Evolutionary conservation across 2,329 filamentous ascomycete species (phyloP).

Genomic region (Onygenales sp.): DNA sequence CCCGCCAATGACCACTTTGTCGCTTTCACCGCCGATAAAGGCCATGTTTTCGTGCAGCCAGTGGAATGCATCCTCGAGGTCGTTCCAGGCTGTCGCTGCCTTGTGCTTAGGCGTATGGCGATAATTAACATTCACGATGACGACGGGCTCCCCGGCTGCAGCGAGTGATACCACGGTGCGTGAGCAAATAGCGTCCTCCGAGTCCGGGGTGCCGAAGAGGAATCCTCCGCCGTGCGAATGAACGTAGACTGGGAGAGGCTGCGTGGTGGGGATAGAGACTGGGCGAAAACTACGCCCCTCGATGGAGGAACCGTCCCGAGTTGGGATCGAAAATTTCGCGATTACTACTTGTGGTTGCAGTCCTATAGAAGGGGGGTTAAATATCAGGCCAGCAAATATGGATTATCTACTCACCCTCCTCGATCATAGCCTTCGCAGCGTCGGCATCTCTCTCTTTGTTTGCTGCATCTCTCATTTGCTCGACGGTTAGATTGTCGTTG

Average conservation of each 20-base stretch:
- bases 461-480: slow-evolving; percentile 16
- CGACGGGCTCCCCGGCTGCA: slow-evolving; percentile 18
- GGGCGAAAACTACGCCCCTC: slow-evolving; percentile 42
- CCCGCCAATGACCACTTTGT: slow-evolving; percentile 37
- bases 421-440: slow-evolving; percentile 22
- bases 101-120: slow-evolving; percentile 53
- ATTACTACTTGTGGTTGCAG: slow-evolving; percentile 21
- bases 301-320: slow-evolving; percentile 37
- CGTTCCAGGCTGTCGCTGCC: slow-evolving; percentile 44
- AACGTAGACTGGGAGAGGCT: slow-evolving; percentile 40
- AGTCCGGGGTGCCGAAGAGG: slow-evolving; percentile 43
- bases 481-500: slow-evolving; percentile 13
- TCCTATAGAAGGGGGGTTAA: neutral
- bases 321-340: slow-evolving; percentile 29
- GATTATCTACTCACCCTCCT: slow-evolving; percentile 14
- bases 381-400: neutral
- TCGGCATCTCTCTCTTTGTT: slow-evolving; percentile 27
- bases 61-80: slow-evolving; percentile 44
- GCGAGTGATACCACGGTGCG: slow-evolving; percentile 20
- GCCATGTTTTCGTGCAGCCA: slow-evolving; percentile 43
- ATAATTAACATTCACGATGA: slow-evolving; percentile 49
- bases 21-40: slow-evolving; percentile 29
- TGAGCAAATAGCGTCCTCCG: slow-evolving; percentile 45
- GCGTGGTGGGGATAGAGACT: slow-evolving; percentile 17
- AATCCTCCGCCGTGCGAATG: slow-evolving; percentile 50